phyloP scores from a whole-genome alignment of 225 moss, liverwort and hornwort genomes.

The Pleurozium schreberi region DNA sequence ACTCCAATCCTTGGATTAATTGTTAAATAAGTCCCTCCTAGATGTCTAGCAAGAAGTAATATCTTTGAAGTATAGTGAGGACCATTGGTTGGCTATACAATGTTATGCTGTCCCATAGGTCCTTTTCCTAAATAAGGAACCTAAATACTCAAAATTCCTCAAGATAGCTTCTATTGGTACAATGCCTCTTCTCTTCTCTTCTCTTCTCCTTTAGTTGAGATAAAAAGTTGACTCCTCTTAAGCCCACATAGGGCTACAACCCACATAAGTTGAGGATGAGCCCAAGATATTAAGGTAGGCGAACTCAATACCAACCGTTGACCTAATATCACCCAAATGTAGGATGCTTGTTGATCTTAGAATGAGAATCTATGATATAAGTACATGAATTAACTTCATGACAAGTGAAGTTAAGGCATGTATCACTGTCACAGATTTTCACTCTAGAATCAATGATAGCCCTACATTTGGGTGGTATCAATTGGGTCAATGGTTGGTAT shows the following conservation, averaged over 20 bases:
- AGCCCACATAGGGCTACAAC: neutral
- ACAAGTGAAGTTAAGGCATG: too few species aligned
- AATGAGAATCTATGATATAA: too few species aligned
- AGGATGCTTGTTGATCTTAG: too few species aligned
- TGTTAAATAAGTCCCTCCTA: neutral
- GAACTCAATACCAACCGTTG: too few species aligned
- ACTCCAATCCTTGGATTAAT: fast-evolving
- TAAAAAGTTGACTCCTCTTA: neutral
- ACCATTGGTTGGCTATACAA: neutral
- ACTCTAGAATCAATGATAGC: too few species aligned
- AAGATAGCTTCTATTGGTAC: neutral
- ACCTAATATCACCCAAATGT: too few species aligned
- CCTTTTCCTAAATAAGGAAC: neutral
- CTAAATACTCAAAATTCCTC: neutral
- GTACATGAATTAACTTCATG: too few species aligned
- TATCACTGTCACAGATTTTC: too few species aligned
- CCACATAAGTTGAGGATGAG: too few species aligned
- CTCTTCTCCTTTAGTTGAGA: neutral
- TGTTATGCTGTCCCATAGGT: neutral
- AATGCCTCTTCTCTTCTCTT: neutral
- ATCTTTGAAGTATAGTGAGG: fast-evolving
- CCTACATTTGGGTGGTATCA: too few species aligned
- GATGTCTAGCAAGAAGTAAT: fast-evolving
- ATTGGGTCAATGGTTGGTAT: too few species aligned
- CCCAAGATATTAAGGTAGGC: too few species aligned